Evolutionary conservation across 2,329 filamentous ascomycete genomes (phyloP).

Genomic region (Annulohypoxylon truncatum): DNA sequence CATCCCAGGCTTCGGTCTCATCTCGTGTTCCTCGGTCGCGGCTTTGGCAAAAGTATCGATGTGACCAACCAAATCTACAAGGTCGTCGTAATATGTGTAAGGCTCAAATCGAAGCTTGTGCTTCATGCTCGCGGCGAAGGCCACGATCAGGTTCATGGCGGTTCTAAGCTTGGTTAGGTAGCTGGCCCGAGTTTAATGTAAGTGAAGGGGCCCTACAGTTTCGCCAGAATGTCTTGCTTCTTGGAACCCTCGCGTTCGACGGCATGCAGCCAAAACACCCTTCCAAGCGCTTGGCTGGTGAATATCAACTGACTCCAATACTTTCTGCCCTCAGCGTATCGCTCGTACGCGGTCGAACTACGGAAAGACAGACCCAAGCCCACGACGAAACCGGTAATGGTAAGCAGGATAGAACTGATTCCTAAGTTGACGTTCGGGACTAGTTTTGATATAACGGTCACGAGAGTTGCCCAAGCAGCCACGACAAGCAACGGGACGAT

Average conservation of each 20-base stretch:
- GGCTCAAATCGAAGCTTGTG: constrained; percentile 88
- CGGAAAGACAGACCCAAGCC: constrained; percentile 82
- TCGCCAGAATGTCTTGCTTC: constrained; percentile 76
- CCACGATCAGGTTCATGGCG: constrained; percentile 80
- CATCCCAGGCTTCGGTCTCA: constrained; percentile 54
- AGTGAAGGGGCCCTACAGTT: constrained; percentile 54
- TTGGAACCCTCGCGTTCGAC: constrained; percentile 67
- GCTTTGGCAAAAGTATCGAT: constrained; percentile 78
- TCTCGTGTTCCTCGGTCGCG: constrained; percentile 57
- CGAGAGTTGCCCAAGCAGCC: constrained; percentile 72
- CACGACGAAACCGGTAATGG: constrained; percentile 87
- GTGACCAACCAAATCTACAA: constrained; percentile 75
- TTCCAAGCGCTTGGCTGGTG: constrained; percentile 75
- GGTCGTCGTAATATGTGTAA: constrained; percentile 79
- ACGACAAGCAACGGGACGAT: constrained; percentile 75
- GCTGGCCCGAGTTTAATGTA: constrained; percentile 12
- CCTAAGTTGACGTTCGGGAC: constrained; percentile 58
- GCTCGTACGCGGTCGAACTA: constrained; percentile 82
- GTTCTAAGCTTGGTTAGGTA: constrained; percentile 55
- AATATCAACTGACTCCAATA: constrained; percentile 71
- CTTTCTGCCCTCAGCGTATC: constrained; percentile 70
- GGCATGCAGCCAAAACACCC: constrained; percentile 85
- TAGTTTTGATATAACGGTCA: constrained; percentile 67
- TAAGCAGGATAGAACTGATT: constrained; percentile 78
- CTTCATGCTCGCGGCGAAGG: constrained; percentile 82